Evolutionary conservation across 2,329 filamentous ascomycete genomes (phyloP).

Genomic region (Thielaviopsis punctulata): DNA sequence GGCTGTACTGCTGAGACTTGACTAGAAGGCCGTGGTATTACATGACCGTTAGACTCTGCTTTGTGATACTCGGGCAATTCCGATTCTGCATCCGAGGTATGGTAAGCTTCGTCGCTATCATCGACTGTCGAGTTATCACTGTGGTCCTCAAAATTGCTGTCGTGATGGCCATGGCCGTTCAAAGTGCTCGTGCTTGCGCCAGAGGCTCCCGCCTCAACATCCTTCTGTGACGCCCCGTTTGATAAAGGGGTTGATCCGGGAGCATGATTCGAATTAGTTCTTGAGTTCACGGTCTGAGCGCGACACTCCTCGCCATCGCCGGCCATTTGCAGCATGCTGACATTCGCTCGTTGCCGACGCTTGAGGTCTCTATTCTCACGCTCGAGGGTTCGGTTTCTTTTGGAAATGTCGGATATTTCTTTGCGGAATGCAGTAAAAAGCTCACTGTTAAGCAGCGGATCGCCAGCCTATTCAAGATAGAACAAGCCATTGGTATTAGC

Average conservation of each 20-base stretch:
- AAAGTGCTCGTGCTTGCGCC: not conserved
- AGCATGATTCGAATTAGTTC: not conserved
- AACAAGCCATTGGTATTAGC: constrained; percentile 4
- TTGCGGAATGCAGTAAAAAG: constrained; percentile 92
- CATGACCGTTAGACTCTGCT: not conserved
- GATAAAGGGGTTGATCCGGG: not conserved
- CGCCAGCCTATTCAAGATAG: constrained; percentile 56
- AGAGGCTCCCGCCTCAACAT: not conserved
- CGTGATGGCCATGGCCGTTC: not conserved
- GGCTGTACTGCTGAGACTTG: not conserved
- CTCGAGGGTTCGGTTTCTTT: constrained; percentile 92
- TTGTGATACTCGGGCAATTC: constrained; percentile 1
- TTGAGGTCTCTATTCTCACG: constrained; percentile 88
- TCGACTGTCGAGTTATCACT: constrained; percentile 1
- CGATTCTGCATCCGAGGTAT: constrained; percentile 6
- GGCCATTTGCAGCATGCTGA: constrained; percentile 93
- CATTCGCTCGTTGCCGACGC: constrained; percentile 81
- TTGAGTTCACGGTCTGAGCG: constrained; percentile 35
- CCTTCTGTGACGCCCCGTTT: not conserved
- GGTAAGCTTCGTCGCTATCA: constrained; percentile 6
- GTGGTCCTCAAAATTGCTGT: not conserved
- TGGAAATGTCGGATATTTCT: constrained; percentile 99
- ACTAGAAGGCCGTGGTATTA: not conserved
- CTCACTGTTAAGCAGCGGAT: constrained; percentile 95
- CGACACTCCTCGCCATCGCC: constrained; percentile 77